A percentile compares a stretch with the other conserved stretches of the same genome.
Evolutionary conservation across 2,329 filamentous ascomycete species (phyloP).

Genomic region (Westerdykella ornata): DNA sequence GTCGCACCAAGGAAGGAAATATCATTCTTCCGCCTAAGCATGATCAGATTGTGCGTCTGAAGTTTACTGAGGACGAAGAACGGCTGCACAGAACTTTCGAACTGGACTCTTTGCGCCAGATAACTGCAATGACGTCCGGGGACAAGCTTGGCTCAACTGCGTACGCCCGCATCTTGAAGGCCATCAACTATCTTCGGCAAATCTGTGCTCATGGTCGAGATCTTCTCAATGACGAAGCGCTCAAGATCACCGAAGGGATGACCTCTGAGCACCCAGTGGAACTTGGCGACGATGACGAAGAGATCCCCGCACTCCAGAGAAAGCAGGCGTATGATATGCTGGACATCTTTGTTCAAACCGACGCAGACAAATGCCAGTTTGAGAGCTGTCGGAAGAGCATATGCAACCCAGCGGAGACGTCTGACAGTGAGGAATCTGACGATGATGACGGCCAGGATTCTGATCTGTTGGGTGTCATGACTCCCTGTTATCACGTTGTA

Average conservation of each 20-base stretch:
- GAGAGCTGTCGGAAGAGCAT: slow-evolving; percentile 54
- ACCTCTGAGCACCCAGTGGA: slow-evolving; percentile 83
- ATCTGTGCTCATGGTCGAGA: slow-evolving; percentile 94
- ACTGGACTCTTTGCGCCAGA: slow-evolving; percentile 69
- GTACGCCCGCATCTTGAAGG: slow-evolving; percentile 90
- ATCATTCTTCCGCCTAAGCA: slow-evolving; percentile 71
- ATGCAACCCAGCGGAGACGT: slow-evolving; percentile 40
- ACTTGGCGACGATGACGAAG: slow-evolving; percentile 69
- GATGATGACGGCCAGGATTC: slow-evolving; percentile 48
- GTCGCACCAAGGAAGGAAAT: slow-evolving; percentile 76
- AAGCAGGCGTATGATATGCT: slow-evolving; percentile 81
- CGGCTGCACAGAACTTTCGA: slow-evolving; percentile 79
- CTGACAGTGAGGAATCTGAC: slow-evolving; percentile 50
- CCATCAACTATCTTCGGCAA: slow-evolving; percentile 79
- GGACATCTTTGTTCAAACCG: slow-evolving; percentile 73
- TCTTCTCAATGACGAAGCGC: slow-evolving; percentile 74
- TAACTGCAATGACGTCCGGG: slow-evolving; percentile 63
- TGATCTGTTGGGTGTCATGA: slow-evolving; percentile 68
- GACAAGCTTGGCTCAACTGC: slow-evolving; percentile 70
- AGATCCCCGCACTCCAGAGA: slow-evolving; percentile 53
- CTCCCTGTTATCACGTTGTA: slow-evolving; percentile 78
- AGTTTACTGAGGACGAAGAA: slow-evolving; percentile 69
- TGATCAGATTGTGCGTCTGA: slow-evolving; percentile 65
- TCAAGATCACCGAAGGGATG: slow-evolving; percentile 71
- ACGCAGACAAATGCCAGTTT: slow-evolving; percentile 63